phyloP scores from a whole-genome alignment of 2,329 filamentous ascomycete species.

The Didymosphaeria variabile region DNA sequence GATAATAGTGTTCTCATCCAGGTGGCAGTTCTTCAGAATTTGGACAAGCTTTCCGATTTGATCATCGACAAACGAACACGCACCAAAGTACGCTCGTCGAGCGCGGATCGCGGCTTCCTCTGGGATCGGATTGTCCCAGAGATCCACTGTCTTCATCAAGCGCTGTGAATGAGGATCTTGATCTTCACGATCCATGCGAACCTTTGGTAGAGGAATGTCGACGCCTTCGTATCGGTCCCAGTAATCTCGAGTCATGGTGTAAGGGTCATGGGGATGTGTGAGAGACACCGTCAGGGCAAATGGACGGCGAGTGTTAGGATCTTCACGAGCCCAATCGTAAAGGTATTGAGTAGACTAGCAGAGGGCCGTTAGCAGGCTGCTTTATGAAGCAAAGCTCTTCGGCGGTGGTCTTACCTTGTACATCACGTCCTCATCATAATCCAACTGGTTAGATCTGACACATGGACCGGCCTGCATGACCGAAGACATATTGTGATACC shows the following conservation, averaged over 20 bases:
- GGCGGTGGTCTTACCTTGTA: slow-evolving; percentile 63
- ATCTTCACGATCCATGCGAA: slow-evolving; percentile 79
- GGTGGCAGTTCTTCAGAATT: slow-evolving; percentile 78
- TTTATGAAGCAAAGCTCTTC: background rate
- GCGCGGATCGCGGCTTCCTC: slow-evolving; percentile 88
- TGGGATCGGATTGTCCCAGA: slow-evolving; percentile 83
- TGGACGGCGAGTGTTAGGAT: slow-evolving; percentile 71
- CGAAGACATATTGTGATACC: slow-evolving; percentile 94
- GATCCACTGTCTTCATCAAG: slow-evolving; percentile 83
- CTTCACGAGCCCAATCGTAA: slow-evolving; percentile 88
- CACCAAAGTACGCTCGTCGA: slow-evolving; percentile 88
- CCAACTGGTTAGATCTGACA: slow-evolving; percentile 91
- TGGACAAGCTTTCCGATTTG: slow-evolving; percentile 84
- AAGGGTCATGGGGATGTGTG: slow-evolving; percentile 94
- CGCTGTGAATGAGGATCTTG: slow-evolving; percentile 89
- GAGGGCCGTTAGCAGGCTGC: slow-evolving; percentile 16
- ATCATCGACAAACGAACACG: slow-evolving; percentile 93
- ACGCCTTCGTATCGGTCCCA: slow-evolving; percentile 92
- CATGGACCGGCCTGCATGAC: slow-evolving; percentile 90
- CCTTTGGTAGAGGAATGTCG: slow-evolving; percentile 83
- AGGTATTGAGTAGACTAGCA: slow-evolving; percentile 80
- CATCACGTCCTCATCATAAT: slow-evolving; percentile 97
- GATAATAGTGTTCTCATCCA: slow-evolving; percentile 87
- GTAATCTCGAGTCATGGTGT: slow-evolving; percentile 91
- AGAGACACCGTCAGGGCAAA: slow-evolving; percentile 92